Percentiles rank a stretch among this genome's conserved stretches.
Evolutionary conservation across 257 asterid species (phyloP).

Genomic region (Voacanga thouarsii): DNA sequence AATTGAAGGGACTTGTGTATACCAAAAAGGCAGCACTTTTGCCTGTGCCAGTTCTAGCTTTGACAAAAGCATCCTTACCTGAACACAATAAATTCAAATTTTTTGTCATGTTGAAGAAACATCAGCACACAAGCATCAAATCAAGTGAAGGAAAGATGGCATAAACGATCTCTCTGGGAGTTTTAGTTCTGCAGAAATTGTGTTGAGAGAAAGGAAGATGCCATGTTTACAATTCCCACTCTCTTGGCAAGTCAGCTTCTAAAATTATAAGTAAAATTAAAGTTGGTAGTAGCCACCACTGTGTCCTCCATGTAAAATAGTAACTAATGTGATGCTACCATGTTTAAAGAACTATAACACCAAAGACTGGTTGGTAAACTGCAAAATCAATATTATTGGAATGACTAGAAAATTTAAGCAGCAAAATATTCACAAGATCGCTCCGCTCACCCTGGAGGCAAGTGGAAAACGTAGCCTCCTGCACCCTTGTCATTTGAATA

Average conservation of each 20-base stretch:
- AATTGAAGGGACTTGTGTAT: conserved; percentile 22
- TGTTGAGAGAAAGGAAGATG: not conserved
- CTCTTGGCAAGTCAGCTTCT: not conserved
- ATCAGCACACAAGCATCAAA: not conserved
- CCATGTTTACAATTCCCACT: not conserved
- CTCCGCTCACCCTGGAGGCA: conserved; percentile 65
- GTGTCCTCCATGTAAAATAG: not conserved
- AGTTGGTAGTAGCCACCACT: not conserved
- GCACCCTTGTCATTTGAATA: conserved; percentile 83
- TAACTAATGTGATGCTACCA: not conserved
- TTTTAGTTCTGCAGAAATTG: not conserved
- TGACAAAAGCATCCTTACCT: conserved; percentile 89
- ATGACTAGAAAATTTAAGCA: not conserved
- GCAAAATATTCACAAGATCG: not conserved
- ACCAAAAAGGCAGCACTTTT: conserved; percentile 95
- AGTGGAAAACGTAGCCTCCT: conserved; percentile 79
- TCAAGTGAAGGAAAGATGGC: not conserved
- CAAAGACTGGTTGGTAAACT: not conserved
- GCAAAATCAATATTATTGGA: not conserved
- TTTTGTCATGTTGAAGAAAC: not conserved
- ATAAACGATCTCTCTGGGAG: not conserved
- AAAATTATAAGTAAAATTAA: not conserved
- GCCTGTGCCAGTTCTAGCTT: conserved; percentile 94
- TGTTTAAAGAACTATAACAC: not conserved
- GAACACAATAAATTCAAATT: conserved; percentile 9